These are phyloP conservation scores for Smallanthus sonchifolius DNA, from an alignment of 129 eudicot genomes.

Conservation along the genomic window DNA sequence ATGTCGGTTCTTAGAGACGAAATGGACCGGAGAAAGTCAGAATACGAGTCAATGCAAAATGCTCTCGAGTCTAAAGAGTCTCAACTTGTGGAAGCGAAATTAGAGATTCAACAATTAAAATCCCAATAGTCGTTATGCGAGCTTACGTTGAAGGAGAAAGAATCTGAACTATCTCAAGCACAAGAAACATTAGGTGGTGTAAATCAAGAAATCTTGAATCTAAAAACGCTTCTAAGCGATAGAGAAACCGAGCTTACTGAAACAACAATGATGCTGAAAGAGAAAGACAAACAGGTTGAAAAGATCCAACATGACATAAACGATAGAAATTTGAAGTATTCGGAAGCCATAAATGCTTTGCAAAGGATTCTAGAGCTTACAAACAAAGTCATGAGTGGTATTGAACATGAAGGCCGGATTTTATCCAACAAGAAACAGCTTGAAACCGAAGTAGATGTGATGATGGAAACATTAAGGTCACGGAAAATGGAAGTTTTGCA, in stretches of 20 bases:
- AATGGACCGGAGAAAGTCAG: conserved; percentile 43
- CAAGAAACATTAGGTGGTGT: conserved; percentile 44
- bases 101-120: conserved; percentile 63
- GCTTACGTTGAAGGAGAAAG: conserved; percentile 51
- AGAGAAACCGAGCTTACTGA: conserved; percentile 49
- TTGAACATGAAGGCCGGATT: conserved; percentile 21
- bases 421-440: conserved; percentile 48
- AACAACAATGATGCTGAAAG: conserved; percentile 46
- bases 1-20: conserved; percentile 46
- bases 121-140: conserved; percentile 52
- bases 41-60: conserved; percentile 40
- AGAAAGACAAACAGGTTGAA: conserved; percentile 52
- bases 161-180: conserved; percentile 53
- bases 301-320: conserved; percentile 44
- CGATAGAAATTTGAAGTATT: conserved; percentile 44
- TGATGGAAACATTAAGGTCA: conserved; percentile 51
- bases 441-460: conserved; percentile 53
- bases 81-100: conserved; percentile 73
- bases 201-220: conserved; percentile 51
- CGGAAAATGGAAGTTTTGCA: conserved; percentile 71
- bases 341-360: conserved; percentile 60
- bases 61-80: conserved; percentile 58
- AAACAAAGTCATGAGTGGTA: conserved; percentile 40
- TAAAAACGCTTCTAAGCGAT: conserved; percentile 43
- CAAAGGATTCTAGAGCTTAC: conserved; percentile 60